These are phyloP conservation scores for Epichloe typhina DNA, from an alignment of 2,329 filamentous ascomycete genomes.

Conservation along the genomic window DNA sequence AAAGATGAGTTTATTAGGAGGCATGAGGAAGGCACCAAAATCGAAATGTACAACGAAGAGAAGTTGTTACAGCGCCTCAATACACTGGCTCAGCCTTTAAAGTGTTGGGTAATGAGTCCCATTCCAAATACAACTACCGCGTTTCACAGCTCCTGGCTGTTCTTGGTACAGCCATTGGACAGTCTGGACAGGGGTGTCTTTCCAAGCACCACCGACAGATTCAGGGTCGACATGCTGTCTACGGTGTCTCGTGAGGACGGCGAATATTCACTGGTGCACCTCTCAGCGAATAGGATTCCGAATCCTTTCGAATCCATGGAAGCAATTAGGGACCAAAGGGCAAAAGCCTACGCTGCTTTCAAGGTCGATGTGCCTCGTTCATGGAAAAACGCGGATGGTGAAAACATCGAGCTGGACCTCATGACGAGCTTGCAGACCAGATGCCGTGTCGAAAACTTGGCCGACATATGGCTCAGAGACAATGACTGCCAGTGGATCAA, in stretches of 20 bases:
- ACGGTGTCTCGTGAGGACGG: slow-evolving; percentile 11
- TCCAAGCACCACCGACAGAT: slow-evolving; percentile 15
- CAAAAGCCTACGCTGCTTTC: slow-evolving; percentile 17
- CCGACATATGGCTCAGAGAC: slow-evolving; percentile 8
- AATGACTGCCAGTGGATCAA: slow-evolving; percentile 10
- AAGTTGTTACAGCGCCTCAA: slow-evolving; percentile 15
- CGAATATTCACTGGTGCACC: slow-evolving; percentile 13
- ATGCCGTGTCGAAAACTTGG: slow-evolving; percentile 20
- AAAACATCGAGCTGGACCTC: slow-evolving; percentile 30
- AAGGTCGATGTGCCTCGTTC: slow-evolving; percentile 21
- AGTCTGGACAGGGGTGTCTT: slow-evolving; percentile 11
- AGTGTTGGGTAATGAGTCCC: slow-evolving; percentile 18
- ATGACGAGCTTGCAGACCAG: slow-evolving; percentile 52
- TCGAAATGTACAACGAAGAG: slow-evolving; percentile 22
- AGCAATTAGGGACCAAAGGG: background rate
- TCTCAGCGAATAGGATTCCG: slow-evolving; percentile 13
- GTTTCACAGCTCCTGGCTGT: slow-evolving; percentile 19
- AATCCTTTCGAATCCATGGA: slow-evolving; percentile 19
- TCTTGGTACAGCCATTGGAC: slow-evolving; percentile 16
- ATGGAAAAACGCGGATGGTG: slow-evolving; percentile 13
- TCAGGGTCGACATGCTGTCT: slow-evolving; percentile 15
- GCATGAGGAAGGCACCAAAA: slow-evolving; percentile 19
- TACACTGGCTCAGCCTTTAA: slow-evolving; percentile 9
- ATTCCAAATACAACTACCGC: slow-evolving; percentile 16
- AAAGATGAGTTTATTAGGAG: slow-evolving; percentile 14